A percentile compares a stretch with the other conserved stretches of the same genome.
phyloP scores from a whole-genome alignment of 768 basidiomycete genomes.

The Lactarius akahatsu region DNA sequence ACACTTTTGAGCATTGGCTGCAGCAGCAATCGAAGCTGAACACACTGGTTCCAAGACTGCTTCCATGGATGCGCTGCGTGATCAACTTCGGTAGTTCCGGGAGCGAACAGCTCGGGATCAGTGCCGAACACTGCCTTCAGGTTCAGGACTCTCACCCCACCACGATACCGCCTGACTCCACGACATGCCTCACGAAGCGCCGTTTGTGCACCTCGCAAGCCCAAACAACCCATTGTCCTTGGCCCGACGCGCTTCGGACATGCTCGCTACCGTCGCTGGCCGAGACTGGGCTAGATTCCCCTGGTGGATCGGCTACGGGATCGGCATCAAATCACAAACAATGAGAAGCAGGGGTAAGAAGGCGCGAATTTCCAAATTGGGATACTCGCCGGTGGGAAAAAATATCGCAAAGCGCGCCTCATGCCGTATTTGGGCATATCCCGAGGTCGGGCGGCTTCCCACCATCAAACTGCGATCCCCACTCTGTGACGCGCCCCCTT shows the following conservation, averaged over 20 bases:
- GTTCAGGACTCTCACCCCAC: neutral
- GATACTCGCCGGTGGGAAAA: neutral
- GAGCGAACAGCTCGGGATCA: neutral
- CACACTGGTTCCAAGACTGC: neutral
- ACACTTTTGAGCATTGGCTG: neutral
- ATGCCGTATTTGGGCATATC: conserved; percentile 7
- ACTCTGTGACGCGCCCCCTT: neutral
- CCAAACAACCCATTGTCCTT: conserved; percentile 4
- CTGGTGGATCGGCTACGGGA: neutral
- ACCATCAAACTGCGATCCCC: neutral
- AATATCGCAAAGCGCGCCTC: neutral
- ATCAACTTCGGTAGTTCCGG: neutral
- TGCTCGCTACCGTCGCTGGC: neutral
- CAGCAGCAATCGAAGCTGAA: neutral
- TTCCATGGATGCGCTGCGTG: neutral
- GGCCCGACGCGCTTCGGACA: neutral
- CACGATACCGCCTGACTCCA: neutral
- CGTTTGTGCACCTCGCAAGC: conserved; percentile 3
- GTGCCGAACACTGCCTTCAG: neutral
- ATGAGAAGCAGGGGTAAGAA: neutral
- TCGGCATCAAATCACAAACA: neutral
- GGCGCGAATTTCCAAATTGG: conserved; percentile 5
- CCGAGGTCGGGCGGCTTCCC: conserved; percentile 9
- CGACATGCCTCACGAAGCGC: neutral
- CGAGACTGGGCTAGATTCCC: neutral